phyloP scores from a whole-genome alignment of 352 stramenopile species.

The Blastocystis sp. region DNA sequence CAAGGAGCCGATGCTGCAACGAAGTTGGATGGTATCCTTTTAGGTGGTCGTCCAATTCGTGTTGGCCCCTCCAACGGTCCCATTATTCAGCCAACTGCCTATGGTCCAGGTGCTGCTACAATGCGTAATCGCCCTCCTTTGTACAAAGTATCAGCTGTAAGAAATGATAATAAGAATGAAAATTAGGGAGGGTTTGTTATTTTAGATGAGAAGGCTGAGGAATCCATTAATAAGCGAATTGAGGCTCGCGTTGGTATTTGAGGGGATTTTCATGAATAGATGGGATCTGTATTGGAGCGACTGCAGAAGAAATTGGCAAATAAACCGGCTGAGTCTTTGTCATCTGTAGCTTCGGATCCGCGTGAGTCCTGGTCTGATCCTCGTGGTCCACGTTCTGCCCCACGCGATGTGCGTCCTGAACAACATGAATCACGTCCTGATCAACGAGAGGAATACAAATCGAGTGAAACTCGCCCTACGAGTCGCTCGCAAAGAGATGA shows the following conservation, averaged over 20 bases:
- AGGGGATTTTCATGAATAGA: not conserved
- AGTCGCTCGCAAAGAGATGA: not conserved
- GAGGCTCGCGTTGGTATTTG: not conserved
- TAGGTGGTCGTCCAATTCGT: conserved; percentile 57
- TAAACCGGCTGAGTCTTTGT: not conserved
- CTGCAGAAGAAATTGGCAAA: conserved; percentile 40
- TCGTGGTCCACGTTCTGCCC: not conserved
- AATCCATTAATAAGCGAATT: conserved; percentile 47
- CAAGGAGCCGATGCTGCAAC: conserved; percentile 10
- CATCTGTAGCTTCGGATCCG: not conserved
- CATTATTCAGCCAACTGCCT: conserved; percentile 62
- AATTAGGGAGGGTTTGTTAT: conserved; percentile 55
- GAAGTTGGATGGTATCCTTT: conserved; percentile 30
- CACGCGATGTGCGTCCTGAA: not conserved
- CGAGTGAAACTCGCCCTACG: not conserved
- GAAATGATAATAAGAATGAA: not conserved
- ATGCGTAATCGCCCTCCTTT: conserved; percentile 54
- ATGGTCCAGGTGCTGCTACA: conserved; percentile 46
- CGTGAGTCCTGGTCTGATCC: not conserved
- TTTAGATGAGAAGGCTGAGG: conserved; percentile 38
- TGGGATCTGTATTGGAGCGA: not conserved
- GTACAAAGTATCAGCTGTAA: conserved; percentile 44
- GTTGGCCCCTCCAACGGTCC: conserved; percentile 55
- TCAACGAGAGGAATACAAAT: not conserved
- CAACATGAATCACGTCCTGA: not conserved